Base-by-base conservation (phyloP, 2,329 filamentous ascomycete genomes). In the Cephalotrichum gorgonifer region DNA sequence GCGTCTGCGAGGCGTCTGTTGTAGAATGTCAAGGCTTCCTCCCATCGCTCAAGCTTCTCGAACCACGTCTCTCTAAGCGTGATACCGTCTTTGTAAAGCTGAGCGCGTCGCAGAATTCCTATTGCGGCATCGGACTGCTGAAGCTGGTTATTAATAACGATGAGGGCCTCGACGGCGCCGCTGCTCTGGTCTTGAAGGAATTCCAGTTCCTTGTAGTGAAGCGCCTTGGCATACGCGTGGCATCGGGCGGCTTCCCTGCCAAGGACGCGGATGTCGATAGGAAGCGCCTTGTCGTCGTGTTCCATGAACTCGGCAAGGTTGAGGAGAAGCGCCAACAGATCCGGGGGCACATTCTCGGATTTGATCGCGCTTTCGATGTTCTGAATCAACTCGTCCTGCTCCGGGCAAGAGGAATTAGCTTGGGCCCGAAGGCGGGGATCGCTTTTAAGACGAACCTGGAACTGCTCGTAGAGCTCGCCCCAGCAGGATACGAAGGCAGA, bases 251-350 rank as follows among this genome's bases (percentile, higher is more conserved):
- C 93, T 64, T 97, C 95, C 61, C 91, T 86, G 28, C 94, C 94
- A 11, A 98, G 76, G 9, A 93, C 89, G 44, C 93, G 78, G 54
- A 99, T 96, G 61, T 99, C 94, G 54, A 99, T 98, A 2, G 93
- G 93, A 47, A 99, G 72, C 14, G 94, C 91, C 65, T 98, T 98
- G 64, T 99, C 93, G 58, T 98, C 94, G 60, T 98, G 93, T 63
- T 99, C 93, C 93, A 99, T 99, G 64, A 98, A 99, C 63, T 99
- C 93, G 22, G 93, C 93, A 46, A 99, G 76, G 60, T 98, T 98
- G 44, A 99, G 79, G 26, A 99, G 74, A 45, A 96, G 85, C 52
- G 95, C 91, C 8, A 98, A 73, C 55, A 99, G 85, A 64, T 99
- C 94, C 0, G 94, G 93, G 0, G 93, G 91, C 12, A 98, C 94